Percentiles rank a stretch among this genome's conserved stretches.
phyloP scores from a whole-genome alignment of 805 yeast species.

The Candida xiaguanensis region DNA sequence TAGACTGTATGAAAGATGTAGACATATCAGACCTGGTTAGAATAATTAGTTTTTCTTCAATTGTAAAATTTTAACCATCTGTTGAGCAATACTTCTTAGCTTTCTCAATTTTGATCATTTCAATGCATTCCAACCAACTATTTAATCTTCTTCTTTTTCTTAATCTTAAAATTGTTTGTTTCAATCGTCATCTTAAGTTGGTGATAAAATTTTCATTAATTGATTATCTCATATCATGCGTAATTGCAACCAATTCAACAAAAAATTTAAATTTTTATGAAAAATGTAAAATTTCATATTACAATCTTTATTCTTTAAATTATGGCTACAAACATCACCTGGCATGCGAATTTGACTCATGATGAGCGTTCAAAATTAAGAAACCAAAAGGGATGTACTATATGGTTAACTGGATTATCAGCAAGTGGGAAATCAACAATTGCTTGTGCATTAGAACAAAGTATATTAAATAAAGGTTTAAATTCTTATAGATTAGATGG shows the following conservation, averaged over 20 bases:
- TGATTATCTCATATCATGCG: constrained; percentile 4
- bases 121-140: too few species aligned
- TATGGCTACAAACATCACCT: constrained; percentile 95
- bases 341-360: constrained; percentile 89
- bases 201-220: neutral
- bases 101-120: too few species aligned
- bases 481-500: constrained; percentile 89
- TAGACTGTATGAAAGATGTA: too few species aligned
- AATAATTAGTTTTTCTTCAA: too few species aligned
- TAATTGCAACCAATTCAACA: constrained; percentile 1
- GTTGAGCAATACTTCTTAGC: too few species aligned
- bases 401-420: constrained; percentile 94
- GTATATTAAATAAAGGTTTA: constrained; percentile 63
- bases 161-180: too few species aligned
- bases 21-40: too few species aligned
- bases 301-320: constrained; percentile 8
- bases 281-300: neutral
- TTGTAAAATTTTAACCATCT: too few species aligned
- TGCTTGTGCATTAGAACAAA: constrained; percentile 90
- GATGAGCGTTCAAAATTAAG: constrained; percentile 70
- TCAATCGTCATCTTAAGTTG: neutral
- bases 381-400: constrained; percentile 82
- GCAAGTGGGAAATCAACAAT: constrained; percentile 95
- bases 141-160: too few species aligned
- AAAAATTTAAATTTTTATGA: neutral